Percentiles rank a stretch among this genome's conserved stretches.
phyloP scores from a whole-genome alignment of 805 yeast species.

The Jamesozyma spencerorum region DNA sequence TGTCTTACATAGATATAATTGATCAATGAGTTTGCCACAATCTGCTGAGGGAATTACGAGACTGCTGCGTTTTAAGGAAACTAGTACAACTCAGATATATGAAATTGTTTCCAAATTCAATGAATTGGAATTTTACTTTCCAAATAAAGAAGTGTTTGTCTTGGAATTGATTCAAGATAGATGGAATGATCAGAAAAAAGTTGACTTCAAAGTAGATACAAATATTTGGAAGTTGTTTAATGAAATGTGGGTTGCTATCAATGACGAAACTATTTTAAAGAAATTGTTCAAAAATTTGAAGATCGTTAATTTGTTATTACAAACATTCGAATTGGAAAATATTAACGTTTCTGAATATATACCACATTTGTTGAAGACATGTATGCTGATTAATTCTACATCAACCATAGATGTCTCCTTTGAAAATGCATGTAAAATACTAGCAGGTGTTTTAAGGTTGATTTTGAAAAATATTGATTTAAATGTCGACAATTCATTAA shows the following conservation, averaged over 20 bases:
- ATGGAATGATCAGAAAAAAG: constrained; percentile 39
- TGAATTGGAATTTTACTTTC: constrained; percentile 39
- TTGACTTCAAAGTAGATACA: constrained; percentile 35
- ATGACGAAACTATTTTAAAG: constrained; percentile 28
- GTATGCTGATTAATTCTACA: constrained; percentile 18
- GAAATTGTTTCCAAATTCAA: constrained; percentile 27
- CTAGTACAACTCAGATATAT: constrained; percentile 36
- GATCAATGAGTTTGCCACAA: constrained; percentile 9
- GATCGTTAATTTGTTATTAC: constrained; percentile 26
- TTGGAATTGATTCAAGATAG: constrained; percentile 55
- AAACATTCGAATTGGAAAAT: constrained; percentile 7
- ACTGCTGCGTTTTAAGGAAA: constrained; percentile 46
- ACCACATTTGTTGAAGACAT: constrained; percentile 11
- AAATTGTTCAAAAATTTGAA: constrained; percentile 37
- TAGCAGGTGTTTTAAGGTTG: constrained; percentile 15
- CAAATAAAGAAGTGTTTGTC: constrained; percentile 45
- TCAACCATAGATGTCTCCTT: constrained; percentile 20
- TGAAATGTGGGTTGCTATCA: constrained; percentile 31
- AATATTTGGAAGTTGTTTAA: constrained; percentile 45
- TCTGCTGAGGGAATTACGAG: constrained; percentile 47
- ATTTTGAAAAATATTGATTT: constrained; percentile 3
- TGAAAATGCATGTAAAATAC: constrained; percentile 17
- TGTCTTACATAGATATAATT: too few species aligned
- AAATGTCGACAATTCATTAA: not conserved
- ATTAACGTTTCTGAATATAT: constrained; percentile 8